Conservation (phyloP, 2,329 filamentous ascomycete species). For the Sclerotinia glacialis region DNA sequence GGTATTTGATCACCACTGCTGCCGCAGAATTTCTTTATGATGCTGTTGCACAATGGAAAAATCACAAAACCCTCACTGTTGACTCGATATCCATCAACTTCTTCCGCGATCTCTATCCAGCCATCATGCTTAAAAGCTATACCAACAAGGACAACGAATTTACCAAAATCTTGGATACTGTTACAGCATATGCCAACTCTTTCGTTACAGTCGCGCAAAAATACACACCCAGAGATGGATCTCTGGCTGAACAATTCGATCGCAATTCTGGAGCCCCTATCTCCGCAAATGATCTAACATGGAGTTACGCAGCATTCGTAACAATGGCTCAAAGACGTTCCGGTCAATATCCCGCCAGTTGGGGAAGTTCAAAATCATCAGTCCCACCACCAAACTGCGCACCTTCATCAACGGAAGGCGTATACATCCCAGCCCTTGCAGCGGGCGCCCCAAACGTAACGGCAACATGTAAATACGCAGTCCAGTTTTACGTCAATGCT, state of each 20-base stretch:
- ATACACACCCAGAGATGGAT: conserved; percentile 56
- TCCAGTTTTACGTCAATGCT: conserved; percentile 48
- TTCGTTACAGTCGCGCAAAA: conserved; percentile 49
- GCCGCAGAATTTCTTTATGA: conserved; percentile 80
- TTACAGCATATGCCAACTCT: conserved; percentile 60
- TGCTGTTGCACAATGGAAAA: conserved; percentile 68
- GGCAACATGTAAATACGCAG: conserved; percentile 36
- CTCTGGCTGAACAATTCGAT: conserved; percentile 65
- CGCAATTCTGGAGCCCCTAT: conserved; percentile 52
- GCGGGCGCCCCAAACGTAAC: conserved; percentile 42
- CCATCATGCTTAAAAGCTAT: conserved; percentile 62
- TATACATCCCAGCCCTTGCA: conserved; percentile 50
- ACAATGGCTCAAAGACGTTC: conserved; percentile 56
- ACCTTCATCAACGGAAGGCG: conserved; percentile 46
- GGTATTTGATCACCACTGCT: conserved; percentile 67
- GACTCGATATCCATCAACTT: conserved; percentile 64
- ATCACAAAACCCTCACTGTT: conserved; percentile 59
- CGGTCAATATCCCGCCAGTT: conserved; percentile 53
- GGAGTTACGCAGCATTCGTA: conserved; percentile 70
- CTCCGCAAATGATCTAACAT: conserved; percentile 67
- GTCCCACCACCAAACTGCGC: conserved; percentile 50
- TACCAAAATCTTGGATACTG: conserved; percentile 48
- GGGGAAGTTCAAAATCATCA: conserved; percentile 48
- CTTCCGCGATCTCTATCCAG: conserved; percentile 64
- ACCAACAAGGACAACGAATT: conserved; percentile 54